Evolutionary conservation across 805 yeast species (phyloP).

Genomic region (Saccharomyces paradoxus): DNA sequence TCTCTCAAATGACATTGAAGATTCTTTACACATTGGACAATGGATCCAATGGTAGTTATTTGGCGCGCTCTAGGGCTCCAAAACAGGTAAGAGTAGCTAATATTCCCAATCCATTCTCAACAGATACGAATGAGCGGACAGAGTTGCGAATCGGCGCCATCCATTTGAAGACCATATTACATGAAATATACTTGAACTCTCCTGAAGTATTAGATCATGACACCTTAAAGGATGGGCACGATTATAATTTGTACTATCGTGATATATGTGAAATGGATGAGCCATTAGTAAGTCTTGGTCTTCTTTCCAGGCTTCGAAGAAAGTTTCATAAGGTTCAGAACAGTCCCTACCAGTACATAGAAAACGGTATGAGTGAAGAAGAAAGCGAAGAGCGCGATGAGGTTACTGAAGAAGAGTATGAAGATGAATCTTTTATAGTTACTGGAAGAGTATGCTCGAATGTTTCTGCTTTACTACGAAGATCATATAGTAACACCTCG

Average conservation of each 20-base stretch:
- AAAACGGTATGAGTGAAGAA: not conserved
- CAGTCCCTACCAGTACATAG: not conserved
- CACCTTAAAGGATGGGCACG: conserved; percentile 12
- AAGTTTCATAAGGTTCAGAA: conserved; percentile 5
- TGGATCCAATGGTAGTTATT: conserved; percentile 21
- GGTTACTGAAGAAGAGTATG: conserved; percentile 14
- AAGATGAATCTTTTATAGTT: conserved; percentile 19
- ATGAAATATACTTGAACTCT: conserved; percentile 27
- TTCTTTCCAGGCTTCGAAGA: conserved; percentile 27
- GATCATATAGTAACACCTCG: conserved; percentile 17
- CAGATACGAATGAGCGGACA: conserved; percentile 7
- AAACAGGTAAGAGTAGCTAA: conserved; percentile 21
- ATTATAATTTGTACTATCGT: conserved; percentile 29
- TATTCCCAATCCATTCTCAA: conserved; percentile 18
- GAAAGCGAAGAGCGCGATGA: conserved; percentile 7
- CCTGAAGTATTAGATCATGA: conserved; percentile 27
- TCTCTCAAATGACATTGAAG: conserved; percentile 26
- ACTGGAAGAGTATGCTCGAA: conserved; percentile 32
- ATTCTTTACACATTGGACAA: conserved; percentile 28
- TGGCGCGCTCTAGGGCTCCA: conserved; percentile 27
- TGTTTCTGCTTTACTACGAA: conserved; percentile 27
- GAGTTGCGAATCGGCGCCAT: conserved; percentile 26
- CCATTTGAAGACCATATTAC: conserved; percentile 17
- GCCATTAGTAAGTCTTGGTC: conserved; percentile 30
- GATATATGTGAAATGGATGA: conserved; percentile 31